phyloP scores from a whole-genome alignment of 1,139 yeast species.

The Yamadazyma atlantica region DNA sequence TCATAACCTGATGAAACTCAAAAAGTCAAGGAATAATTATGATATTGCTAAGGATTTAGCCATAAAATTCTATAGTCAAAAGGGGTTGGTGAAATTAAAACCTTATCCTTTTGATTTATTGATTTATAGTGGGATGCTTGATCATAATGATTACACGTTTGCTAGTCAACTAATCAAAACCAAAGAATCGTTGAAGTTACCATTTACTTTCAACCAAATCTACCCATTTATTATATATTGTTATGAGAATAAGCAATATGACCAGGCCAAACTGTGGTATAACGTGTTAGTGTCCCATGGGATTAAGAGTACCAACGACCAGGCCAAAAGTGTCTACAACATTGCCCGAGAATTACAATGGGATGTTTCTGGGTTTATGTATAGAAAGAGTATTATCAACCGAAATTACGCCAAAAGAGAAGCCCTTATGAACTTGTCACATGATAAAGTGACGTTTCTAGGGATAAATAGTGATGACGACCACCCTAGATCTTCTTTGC shows the following conservation, averaged over 20 bases:
- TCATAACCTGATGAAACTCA: conserved; percentile 16
- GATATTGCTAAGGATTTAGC: conserved; percentile 30
- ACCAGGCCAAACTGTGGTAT: conserved; percentile 39
- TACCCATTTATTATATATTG: conserved; percentile 42
- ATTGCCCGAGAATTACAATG: conserved; percentile 40
- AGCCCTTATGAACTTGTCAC: conserved; percentile 10
- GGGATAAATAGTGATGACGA: neutral
- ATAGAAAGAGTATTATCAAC: conserved; percentile 25
- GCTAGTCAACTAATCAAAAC: conserved; percentile 31
- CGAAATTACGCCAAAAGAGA: conserved; percentile 21
- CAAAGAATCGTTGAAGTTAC: conserved; percentile 26
- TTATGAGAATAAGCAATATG: conserved; percentile 29
- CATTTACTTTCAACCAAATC: conserved; percentile 41
- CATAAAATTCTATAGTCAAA: conserved; percentile 21
- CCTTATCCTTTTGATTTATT: conserved; percentile 32
- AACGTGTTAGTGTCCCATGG: conserved; percentile 35
- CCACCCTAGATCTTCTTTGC: neutral
- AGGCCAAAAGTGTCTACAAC: conserved; percentile 29
- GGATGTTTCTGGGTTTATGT: conserved; percentile 35
- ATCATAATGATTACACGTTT: conserved; percentile 34
- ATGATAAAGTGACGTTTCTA: conserved; percentile 9
- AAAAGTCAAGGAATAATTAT: conserved; percentile 21
- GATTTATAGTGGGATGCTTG: conserved; percentile 27
- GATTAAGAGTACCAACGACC: conserved; percentile 23
- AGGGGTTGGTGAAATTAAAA: conserved; percentile 14